Evolutionary conservation across 75 land plant genomes (phyloP).

Genomic region (Isoetes taiwanensis): DNA sequence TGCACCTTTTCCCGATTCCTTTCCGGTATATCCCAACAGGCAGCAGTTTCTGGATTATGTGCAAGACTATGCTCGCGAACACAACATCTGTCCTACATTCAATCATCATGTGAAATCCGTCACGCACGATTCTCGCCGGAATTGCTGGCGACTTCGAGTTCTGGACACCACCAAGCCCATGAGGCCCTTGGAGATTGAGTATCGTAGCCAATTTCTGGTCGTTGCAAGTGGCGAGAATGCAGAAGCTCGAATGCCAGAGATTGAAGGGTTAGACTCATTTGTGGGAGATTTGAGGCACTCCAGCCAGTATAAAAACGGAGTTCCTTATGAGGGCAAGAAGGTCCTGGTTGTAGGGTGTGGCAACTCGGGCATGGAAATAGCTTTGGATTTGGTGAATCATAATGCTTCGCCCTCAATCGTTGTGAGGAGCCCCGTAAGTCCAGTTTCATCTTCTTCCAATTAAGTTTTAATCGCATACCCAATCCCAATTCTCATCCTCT

Average conservation of each 20-base stretch:
- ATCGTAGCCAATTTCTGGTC: constrained; percentile 41
- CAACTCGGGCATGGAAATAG: constrained; percentile 70
- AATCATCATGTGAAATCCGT: constrained; percentile 31
- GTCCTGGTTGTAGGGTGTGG: constrained; percentile 66
- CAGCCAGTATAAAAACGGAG: constrained; percentile 41
- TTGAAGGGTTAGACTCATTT: constrained; percentile 33
- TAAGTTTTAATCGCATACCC: background rate
- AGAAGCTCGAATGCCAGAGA: constrained; percentile 40
- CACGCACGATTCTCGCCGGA: constrained; percentile 12
- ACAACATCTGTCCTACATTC: constrained; percentile 28
- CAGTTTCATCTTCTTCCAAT: background rate
- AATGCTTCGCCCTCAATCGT: constrained; percentile 37
- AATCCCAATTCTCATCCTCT: background rate
- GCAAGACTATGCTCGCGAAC: constrained; percentile 28
- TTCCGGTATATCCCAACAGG: constrained; percentile 32
- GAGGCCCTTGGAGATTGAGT: constrained; percentile 19
- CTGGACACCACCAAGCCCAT: constrained; percentile 14
- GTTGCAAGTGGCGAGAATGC: constrained; percentile 90
- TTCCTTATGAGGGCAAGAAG: constrained; percentile 16
- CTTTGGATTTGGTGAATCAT: constrained; percentile 40
- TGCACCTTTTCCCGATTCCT: constrained; percentile 20
- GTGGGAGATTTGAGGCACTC: constrained; percentile 41
- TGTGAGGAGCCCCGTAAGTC: constrained; percentile 38
- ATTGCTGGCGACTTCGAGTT: constrained; percentile 37
- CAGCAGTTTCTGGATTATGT: constrained; percentile 44